Evolutionary conservation across 2,329 filamentous ascomycete genomes (phyloP), one percentile per base, ranked within the genome.

Genomic region (Penicillium sp.): DNA sequence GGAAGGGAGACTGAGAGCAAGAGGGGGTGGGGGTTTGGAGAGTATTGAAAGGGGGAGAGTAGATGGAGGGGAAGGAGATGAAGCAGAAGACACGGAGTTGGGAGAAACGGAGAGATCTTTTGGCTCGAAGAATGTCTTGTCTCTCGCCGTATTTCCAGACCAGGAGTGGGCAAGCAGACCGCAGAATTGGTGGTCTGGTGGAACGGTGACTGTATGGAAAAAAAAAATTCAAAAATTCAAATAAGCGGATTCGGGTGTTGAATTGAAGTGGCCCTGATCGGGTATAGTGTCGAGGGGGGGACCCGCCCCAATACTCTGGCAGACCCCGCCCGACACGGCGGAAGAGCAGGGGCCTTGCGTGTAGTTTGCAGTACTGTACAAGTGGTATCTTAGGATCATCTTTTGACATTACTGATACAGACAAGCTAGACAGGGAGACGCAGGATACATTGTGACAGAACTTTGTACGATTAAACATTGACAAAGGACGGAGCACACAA

Each of bases 211-310:
- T 24, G 32, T 32, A 36, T 26, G 27, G 42, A 43, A 13, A 33
- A 48, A 46, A 40, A 26, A 50, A 52, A 45, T 53, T 48, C 54
- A 56, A 51, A 55, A 52, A 51, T 53, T 43, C 51, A 11, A 11
- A 32, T 8, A 32, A 32, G 11, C 11, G 29, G 29, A 32, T 11
- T 32, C 29, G 29, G 55, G 49, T 59, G 63, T 65, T 65, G 63
- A 64, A 64, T 58, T 52, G 55, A 54, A 60, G 51, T 36, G 51
- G 56, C 47, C 63, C 61, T 42, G 53, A 70, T 62, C 18, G 11
- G 65, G 67, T 52, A 60, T 69, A 66, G 67, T 58, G 61, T 35
- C 11, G 13, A 39, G 4, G 9, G 29, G 29, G 9, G 24, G 52
- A 48, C 53, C 60, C 54, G 54, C 58, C 61, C 60, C 60, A 58